These are phyloP conservation scores for Stipa capillata DNA, from an alignment of 176 grass and related monocot species.

Conservation along the genomic window DNA sequence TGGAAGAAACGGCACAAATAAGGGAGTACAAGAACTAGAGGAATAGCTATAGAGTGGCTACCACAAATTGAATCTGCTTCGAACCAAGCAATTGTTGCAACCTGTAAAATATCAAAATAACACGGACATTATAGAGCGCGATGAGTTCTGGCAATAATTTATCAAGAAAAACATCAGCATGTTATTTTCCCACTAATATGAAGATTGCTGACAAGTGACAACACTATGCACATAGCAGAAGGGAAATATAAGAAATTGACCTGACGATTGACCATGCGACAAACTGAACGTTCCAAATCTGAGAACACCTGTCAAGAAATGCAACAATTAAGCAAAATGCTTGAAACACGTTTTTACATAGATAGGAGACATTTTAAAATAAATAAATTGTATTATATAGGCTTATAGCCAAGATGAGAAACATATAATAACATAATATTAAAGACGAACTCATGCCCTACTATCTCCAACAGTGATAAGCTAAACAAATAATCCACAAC, in stretches of 20 bases:
- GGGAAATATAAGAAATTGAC: slow-evolving; percentile 27
- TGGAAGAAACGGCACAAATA: slow-evolving; percentile 95
- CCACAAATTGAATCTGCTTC: slow-evolving; percentile 99
- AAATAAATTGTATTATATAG: too few species aligned
- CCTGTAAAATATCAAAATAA: slow-evolving; percentile 43
- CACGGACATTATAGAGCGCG: neutral
- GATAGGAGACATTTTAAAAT: too few species aligned
- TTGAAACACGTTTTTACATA: too few species aligned
- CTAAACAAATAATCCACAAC: neutral
- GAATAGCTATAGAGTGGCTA: slow-evolving; percentile 92
- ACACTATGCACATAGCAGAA: neutral
- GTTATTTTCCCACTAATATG: neutral
- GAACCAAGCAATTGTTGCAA: slow-evolving; percentile 97
- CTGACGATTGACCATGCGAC: slow-evolving; percentile 95
- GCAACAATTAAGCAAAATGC: neutral
- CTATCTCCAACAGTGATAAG: neutral
- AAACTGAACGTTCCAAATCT: slow-evolving; percentile 96
- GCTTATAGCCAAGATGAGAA: slow-evolving; percentile 1
- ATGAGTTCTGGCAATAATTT: neutral
- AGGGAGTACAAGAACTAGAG: slow-evolving; percentile 80
- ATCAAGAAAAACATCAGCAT: neutral
- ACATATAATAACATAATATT: neutral
- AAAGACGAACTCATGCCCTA: neutral
- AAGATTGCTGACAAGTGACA: neutral
- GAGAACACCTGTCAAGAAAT: slow-evolving; percentile 84